A percentile compares a stretch with the other conserved stretches of the same genome.
Conservation (phyloP, 2,329 filamentous ascomycete species). For the Metarhizium sp. region DNA sequence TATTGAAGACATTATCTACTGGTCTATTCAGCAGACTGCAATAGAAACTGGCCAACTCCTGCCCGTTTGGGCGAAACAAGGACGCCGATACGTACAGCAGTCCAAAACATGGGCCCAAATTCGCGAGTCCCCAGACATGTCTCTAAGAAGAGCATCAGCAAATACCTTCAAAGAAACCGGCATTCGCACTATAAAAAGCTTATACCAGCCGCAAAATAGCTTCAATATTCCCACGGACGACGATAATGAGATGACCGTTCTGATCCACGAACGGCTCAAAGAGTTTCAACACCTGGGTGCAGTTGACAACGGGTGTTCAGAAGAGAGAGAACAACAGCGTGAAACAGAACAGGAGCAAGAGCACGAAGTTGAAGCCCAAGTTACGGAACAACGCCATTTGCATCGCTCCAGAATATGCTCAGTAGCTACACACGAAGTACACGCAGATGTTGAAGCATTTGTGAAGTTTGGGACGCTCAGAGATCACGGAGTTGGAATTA, state of each 20-base stretch:
- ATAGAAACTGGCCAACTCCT: constrained; percentile 33
- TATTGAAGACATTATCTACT: constrained; percentile 42
- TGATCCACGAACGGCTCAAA: neutral
- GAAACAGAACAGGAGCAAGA: constrained; percentile 51
- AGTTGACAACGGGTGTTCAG: neutral
- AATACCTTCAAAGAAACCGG: neutral
- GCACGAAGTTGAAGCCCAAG: constrained; percentile 44
- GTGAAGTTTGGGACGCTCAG: neutral
- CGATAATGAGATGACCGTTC: neutral
- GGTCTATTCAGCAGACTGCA: constrained; percentile 51
- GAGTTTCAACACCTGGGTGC: neutral
- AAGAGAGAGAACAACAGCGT: constrained; percentile 49
- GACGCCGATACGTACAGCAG: constrained; percentile 37
- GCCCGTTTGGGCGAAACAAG: constrained; percentile 53
- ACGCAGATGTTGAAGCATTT: constrained; percentile 25
- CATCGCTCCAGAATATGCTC: constrained; percentile 15
- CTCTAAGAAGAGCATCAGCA: neutral
- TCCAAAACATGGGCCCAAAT: constrained; percentile 21
- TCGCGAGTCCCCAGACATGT: neutral
- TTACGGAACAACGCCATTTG: constrained; percentile 38
- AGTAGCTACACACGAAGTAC: constrained; percentile 25
- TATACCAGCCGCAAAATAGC: neutral
- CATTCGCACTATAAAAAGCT: constrained; percentile 1
- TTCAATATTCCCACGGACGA: neutral
- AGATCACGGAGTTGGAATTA: neutral